These are phyloP conservation scores for Schizophyllum commune DNA, from an alignment of 1,284 basidiomycete species.

Conservation along the genomic window DNA sequence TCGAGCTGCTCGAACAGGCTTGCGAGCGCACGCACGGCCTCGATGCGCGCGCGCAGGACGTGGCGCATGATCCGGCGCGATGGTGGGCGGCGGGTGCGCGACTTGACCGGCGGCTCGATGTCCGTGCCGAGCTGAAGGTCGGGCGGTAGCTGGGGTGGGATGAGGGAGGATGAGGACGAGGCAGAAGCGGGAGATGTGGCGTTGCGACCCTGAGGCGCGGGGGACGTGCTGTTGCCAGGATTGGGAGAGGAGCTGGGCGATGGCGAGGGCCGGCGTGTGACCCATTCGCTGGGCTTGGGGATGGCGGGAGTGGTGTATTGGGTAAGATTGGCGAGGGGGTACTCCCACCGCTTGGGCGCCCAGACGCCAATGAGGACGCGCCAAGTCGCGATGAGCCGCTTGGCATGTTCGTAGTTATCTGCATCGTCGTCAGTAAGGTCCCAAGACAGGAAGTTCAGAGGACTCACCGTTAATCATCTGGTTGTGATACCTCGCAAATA, in stretches of 20 bases:
- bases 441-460: slow-evolving; percentile 4
- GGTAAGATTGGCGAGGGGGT: slow-evolving; percentile 62
- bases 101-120: slow-evolving; percentile 34
- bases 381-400: slow-evolving; percentile 83
- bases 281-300: slow-evolving; percentile 65
- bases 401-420: slow-evolving; percentile 78
- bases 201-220: slow-evolving; percentile 23
- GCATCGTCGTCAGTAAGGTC: slow-evolving; percentile 19
- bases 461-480: slow-evolving; percentile 63
- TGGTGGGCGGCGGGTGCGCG: slow-evolving; percentile 51
- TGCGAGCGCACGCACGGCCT: slow-evolving; percentile 70
- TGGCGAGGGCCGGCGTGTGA: slow-evolving; percentile 20
- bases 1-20: slow-evolving; percentile 65
- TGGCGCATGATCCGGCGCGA: slow-evolving; percentile 80
- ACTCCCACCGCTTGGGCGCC: slow-evolving; percentile 75
- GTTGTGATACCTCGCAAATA: slow-evolving; percentile 78
- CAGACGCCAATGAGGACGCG: slow-evolving; percentile 86
- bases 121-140: slow-evolving; percentile 15
- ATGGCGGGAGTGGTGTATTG: slow-evolving; percentile 62
- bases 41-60: slow-evolving; percentile 72
- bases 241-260: background rate
- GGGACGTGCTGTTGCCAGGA: background rate
- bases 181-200: slow-evolving; percentile 22
- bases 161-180: slow-evolving; percentile 13
- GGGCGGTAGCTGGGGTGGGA: slow-evolving; percentile 10